A percentile compares a stretch with the other conserved stretches of the same genome.
These are phyloP conservation scores for Ophiocordyceps camponoti-floridani DNA, from an alignment of 2,329 filamentous ascomycete species.

Conservation along the genomic window DNA sequence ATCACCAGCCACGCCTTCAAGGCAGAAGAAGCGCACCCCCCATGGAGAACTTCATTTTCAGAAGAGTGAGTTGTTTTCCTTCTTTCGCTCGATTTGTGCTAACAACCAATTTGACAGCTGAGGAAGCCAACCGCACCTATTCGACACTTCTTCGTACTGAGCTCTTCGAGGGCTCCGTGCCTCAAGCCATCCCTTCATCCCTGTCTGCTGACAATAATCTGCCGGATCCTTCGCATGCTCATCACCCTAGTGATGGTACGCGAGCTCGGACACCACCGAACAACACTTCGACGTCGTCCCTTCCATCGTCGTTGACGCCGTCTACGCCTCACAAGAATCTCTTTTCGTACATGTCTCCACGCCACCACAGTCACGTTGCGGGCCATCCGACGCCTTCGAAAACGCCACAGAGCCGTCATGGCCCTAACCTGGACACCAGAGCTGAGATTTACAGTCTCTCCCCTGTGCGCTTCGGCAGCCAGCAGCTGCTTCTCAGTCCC, in stretches of 20 bases:
- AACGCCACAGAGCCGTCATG: slow-evolving; percentile 76
- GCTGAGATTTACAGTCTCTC: slow-evolving; percentile 94
- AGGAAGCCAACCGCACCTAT: slow-evolving; percentile 90
- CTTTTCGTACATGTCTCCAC: slow-evolving; percentile 75
- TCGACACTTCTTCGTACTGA: slow-evolving; percentile 76
- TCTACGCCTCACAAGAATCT: slow-evolving; percentile 96
- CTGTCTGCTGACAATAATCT: slow-evolving; percentile 40
- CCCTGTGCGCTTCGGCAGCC: slow-evolving; percentile 80
- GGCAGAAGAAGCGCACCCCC: slow-evolving; percentile 65
- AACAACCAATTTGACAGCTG: slow-evolving; percentile 30
- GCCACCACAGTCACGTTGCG: slow-evolving; percentile 48
- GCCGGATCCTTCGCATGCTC: slow-evolving; percentile 28
- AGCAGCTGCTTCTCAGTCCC: slow-evolving; percentile 82
- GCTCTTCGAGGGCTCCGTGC: slow-evolving; percentile 79
- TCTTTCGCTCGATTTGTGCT: neutral
- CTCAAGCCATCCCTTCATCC: slow-evolving; percentile 53
- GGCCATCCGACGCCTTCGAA: slow-evolving; percentile 79
- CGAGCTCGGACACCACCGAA: slow-evolving; percentile 69
- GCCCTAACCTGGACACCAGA: slow-evolving; percentile 71
- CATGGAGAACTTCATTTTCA: slow-evolving; percentile 90
- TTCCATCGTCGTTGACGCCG: slow-evolving; percentile 67
- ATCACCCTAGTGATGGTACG: slow-evolving; percentile 41
- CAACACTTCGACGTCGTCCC: slow-evolving; percentile 36
- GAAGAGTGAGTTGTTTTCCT: slow-evolving; percentile 45
- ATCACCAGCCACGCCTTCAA: slow-evolving; percentile 80